Evolutionary conservation across 1,284 basidiomycete genomes (phyloP), one percentile per base, ranked within the genome.

Genomic region (Inonotus obliquus): DNA sequence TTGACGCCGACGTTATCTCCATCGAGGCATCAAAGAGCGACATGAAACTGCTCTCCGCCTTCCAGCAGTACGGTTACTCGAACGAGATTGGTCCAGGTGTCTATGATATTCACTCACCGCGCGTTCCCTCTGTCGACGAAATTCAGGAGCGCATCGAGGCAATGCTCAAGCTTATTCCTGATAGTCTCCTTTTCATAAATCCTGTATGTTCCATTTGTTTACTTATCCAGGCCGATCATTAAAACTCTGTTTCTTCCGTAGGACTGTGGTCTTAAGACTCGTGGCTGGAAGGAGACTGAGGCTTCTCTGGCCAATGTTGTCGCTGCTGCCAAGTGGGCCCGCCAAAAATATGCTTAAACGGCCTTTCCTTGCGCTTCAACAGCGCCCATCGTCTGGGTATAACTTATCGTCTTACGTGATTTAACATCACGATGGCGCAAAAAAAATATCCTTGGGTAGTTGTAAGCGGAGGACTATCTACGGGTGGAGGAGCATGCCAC

Each of bases 11-110:
- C 77, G 95, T 98, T 77, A 98, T 99, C 81, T 98, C 95, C 59
- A 98, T 99, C 73, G 96, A 98, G 80, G 95, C 96, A 64, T 96
- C 94, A 67, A 97, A 97, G 90, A 91, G 89, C 71, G 94, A 96
- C 83, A 89, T 97, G 87, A 98, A 99, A 83, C 85, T 99, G 65
- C 83, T 99, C 71, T 85, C 89, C 67, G 94, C 94, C 71, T 99
- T 99, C 91, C 89, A 93, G 83, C 82, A 91, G 67, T 92, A 93
- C 77, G 92, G 93, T 61, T 99, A 99, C 85, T 92, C 94, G 64
- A 98, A 97, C 84, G 87, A 94, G 81, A 98, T 99, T 73, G 97
- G 97, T 67, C 96, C 97, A 54, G 96, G 96, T 87, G 93, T 96
- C 72, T 97, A 96, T 75, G 96, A 99, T 79, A 98, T 99, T 79